These are phyloP conservation scores for Abrus precatorius DNA, from an alignment of 306 rosid genomes.

Conservation along the genomic window DNA sequence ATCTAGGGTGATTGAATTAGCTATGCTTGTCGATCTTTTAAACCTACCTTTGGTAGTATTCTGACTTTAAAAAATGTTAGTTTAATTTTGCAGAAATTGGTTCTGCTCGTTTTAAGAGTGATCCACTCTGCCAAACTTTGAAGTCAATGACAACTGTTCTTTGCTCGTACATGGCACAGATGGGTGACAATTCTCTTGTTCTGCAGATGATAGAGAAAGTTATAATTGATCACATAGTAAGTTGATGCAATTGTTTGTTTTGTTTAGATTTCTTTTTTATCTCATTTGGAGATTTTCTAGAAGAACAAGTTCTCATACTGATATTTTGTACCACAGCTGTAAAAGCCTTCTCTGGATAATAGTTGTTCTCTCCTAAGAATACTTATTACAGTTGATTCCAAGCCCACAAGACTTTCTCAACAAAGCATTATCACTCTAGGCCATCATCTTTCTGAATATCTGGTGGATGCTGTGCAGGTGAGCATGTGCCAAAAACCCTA, in stretches of 20 bases:
- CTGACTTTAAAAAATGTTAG: slow-evolving; percentile 11
- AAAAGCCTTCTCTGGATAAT: slow-evolving; percentile 72
- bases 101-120: slow-evolving; percentile 54
- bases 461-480: slow-evolving; percentile 69
- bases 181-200: slow-evolving; percentile 76
- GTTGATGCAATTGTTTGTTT: slow-evolving; percentile 44
- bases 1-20: slow-evolving; percentile 39
- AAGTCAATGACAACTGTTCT: slow-evolving; percentile 59
- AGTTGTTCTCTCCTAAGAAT: slow-evolving; percentile 74
- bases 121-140: slow-evolving; percentile 46
- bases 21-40: slow-evolving; percentile 10
- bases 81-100: slow-evolving; percentile 58
- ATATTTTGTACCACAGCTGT: slow-evolving; percentile 52
- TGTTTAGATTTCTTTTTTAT: slow-evolving; percentile 10
- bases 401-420: slow-evolving; percentile 67
- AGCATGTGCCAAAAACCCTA: slow-evolving; percentile 45
- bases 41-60: slow-evolving; percentile 33
- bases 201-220: slow-evolving; percentile 65
- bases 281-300: slow-evolving; percentile 19
- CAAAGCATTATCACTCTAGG: slow-evolving; percentile 62
- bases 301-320: slow-evolving; percentile 38
- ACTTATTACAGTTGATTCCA: slow-evolving; percentile 65
- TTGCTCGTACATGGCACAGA: slow-evolving; percentile 66
- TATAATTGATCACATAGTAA: slow-evolving; percentile 67
- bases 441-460: slow-evolving; percentile 63